Evolutionary conservation across 108 stramenopile genomes (phyloP), one percentile per base, ranked within the genome.

Genomic region (Halocafeteria seosinensis): DNA sequence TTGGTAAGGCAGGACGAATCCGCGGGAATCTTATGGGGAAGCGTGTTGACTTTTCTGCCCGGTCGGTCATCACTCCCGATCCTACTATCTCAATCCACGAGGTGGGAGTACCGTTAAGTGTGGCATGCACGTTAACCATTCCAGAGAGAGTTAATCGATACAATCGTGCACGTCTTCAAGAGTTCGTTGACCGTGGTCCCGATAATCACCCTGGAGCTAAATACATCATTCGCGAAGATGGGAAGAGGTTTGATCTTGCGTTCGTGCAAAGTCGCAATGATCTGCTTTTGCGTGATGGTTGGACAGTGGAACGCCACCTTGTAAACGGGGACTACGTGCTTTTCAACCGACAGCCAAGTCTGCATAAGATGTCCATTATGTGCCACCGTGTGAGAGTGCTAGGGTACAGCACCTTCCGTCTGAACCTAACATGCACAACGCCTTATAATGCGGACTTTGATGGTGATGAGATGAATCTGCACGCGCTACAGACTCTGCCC

Each of bases 391-490:
- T 90, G 38, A 93, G 93, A 77, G 92, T 94, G 6, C 75, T 98
- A 71, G 94, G 95, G 79, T 95, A 90, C 90, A 88, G 87, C 50
- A 98, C 96, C 2, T 98, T 98, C 75, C 90, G 96, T 59, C 80
- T 98, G 68, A 98, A 98, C 77, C 75, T 98, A 61, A 85, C 85
- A 64, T 92, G 92, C 76, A 98, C 97, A 9, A 79, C 89, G 6
- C 94, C 97, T 26, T 98, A 98, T 83, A 98, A 98, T 76, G 96
- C 96, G 52, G 96, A 98, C 78, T 98, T 98, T 74, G 96, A 98
- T 75, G 96, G 96, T 13, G 96, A 98, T 61, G 96, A 98, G 81
- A 98, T 98, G 96, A 98, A 98, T 82, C 81, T 98, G 50, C 91
- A 92, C 80, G 88, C 89, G 26, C 96, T 94, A 3, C 95, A 98